A percentile compares a stretch with the other conserved stretches of the same genome.
phyloP scores from a whole-genome alignment of 2,329 filamentous ascomycete species.

The Arthrinium phaeospermum region DNA sequence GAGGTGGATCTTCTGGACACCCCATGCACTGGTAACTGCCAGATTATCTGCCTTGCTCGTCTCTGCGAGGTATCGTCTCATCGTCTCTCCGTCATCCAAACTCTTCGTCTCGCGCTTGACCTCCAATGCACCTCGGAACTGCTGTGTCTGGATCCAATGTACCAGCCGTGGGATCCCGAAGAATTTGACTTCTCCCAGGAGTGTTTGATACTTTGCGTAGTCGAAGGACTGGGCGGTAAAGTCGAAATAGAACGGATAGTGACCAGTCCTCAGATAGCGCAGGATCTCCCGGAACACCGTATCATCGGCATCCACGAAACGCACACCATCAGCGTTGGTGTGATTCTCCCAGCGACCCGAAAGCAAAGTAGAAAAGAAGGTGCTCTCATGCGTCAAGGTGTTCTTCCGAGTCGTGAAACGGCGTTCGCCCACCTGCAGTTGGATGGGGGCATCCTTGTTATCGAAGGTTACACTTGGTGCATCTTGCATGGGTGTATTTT shows the following conservation, averaged over 20 bases:
- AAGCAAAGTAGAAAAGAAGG: slow-evolving; percentile 33
- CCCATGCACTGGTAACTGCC: no score
- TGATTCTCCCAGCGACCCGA: slow-evolving; percentile 31
- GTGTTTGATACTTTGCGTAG: no score
- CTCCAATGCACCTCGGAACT: no score
- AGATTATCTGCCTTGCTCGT: no score
- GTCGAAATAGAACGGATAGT: slow-evolving; percentile 22
- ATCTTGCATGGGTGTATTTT: background rate
- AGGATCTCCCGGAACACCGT: slow-evolving; percentile 43
- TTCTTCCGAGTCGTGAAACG: slow-evolving; percentile 29
- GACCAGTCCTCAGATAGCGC: slow-evolving; percentile 39
- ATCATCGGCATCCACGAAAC: slow-evolving; percentile 46
- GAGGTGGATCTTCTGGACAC: no score
- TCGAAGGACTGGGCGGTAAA: no score
- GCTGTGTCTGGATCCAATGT: no score
- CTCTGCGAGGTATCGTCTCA: no score
- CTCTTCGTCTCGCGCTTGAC: no score
- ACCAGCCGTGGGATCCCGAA: no score
- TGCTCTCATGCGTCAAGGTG: slow-evolving; percentile 31
- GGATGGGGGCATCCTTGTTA: background rate
- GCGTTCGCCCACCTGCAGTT: slow-evolving; percentile 29
- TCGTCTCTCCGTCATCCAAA: no score
- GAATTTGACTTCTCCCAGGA: no score
- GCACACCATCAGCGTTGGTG: slow-evolving; percentile 36
- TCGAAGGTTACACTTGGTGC: background rate